These are phyloP conservation scores for Parastagonospora nodorum DNA, from an alignment of 2,329 filamentous ascomycete species.

Conservation along the genomic window DNA sequence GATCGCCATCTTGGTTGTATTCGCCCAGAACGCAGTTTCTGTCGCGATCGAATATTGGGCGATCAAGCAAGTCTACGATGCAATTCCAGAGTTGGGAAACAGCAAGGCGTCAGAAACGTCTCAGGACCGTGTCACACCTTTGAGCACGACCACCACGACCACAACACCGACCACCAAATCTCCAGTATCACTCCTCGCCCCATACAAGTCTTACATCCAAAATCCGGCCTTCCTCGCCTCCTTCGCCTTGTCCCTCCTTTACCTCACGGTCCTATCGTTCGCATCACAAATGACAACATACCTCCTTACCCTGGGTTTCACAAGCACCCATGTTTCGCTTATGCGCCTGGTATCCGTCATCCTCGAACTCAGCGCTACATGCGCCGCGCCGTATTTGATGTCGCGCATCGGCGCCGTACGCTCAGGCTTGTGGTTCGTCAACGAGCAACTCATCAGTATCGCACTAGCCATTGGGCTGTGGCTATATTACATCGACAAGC, in stretches of 20 bases:
- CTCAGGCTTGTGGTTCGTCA: constrained; percentile 72
- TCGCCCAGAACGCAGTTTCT: constrained; percentile 57
- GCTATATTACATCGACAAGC: constrained; percentile 12
- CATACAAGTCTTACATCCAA: constrained; percentile 52
- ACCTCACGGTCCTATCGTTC: constrained; percentile 56
- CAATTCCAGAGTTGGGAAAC: constrained; percentile 37
- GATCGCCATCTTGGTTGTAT: constrained; percentile 56
- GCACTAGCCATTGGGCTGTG: constrained; percentile 46
- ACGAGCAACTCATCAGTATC: constrained; percentile 67
- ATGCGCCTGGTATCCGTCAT: constrained; percentile 59
- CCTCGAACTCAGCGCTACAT: constrained; percentile 66
- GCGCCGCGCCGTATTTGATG: constrained; percentile 63
- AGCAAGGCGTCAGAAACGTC: constrained; percentile 4
- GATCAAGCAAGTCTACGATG: constrained; percentile 52
- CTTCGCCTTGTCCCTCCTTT: constrained; percentile 63
- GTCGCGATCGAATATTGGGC: constrained; percentile 59
- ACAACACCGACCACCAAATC: constrained; percentile 2
- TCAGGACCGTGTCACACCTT: constrained; percentile 2
- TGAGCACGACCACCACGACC: constrained; percentile 10
- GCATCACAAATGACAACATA: constrained; percentile 68
- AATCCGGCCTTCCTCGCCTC: constrained; percentile 66
- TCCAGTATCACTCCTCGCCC: constrained; percentile 13
- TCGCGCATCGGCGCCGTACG: constrained; percentile 57
- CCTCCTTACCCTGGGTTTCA: constrained; percentile 61
- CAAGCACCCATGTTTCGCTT: constrained; percentile 57